These are phyloP conservation scores for Entelexis sorbosivorans DNA, from an alignment of 1,139 yeast genomes.

Conservation along the genomic window DNA sequence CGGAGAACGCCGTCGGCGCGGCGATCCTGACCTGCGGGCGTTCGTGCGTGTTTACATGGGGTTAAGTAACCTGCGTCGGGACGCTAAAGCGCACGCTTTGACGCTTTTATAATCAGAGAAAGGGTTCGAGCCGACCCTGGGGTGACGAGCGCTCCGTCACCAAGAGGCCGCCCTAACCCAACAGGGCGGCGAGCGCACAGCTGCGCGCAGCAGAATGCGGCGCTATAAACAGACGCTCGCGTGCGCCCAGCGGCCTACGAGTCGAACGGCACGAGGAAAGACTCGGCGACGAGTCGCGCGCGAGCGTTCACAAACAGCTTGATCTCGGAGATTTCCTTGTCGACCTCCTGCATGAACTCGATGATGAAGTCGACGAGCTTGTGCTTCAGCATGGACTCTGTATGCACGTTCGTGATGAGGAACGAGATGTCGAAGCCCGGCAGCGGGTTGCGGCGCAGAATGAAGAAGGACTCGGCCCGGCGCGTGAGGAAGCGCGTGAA, in stretches of 20 bases:
- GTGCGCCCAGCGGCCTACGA: background rate
- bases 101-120: background rate
- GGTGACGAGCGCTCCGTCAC: background rate
- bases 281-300: conserved; percentile 96
- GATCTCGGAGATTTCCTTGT: conserved; percentile 97
- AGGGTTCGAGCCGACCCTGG: background rate
- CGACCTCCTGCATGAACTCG: conserved; percentile 98
- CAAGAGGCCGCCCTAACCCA: background rate
- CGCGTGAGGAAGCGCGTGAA: conserved; percentile 88
- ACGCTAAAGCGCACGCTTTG: background rate
- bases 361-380: conserved; percentile 92
- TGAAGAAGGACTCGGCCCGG: conserved; percentile 88
- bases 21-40: too few relatives aligned
- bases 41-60: too few relatives aligned
- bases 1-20: too few relatives aligned
- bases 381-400: conserved; percentile 90
- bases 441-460: conserved; percentile 83
- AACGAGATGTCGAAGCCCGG: conserved; percentile 89
- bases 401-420: conserved; percentile 84
- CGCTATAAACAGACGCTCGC: background rate
- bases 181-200: background rate
- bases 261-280: conserved; percentile 42
- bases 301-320: conserved; percentile 92
- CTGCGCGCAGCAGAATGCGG: background rate
- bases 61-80: background rate